Evolutionary conservation across 192 early-diverging fungal species (phyloP), one percentile per base, ranked within the genome.

Genomic region (Nowakowskiella sp.): DNA sequence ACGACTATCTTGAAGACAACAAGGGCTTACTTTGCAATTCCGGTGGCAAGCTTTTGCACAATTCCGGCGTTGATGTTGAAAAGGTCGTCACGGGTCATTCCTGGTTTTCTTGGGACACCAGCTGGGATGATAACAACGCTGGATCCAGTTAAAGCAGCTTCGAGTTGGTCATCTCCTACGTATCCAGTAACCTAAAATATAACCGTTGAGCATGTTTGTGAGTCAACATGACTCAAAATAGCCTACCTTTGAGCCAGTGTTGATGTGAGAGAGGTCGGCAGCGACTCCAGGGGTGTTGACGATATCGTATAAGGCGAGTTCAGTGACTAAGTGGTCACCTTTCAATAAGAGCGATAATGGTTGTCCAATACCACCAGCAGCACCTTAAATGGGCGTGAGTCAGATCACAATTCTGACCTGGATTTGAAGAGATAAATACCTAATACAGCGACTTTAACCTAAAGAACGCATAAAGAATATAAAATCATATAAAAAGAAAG

Each of bases 11-110:
- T 39, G 13, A 39, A 10, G 10, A 13, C 13, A 23, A 47, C 39
- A 13, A 47, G 34, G 10, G 8, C 65, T 45, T 55, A 81, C 80
- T 81, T 80, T 42, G 80, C 78, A 49, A 64, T 60, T 34, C 67
- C 75, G 22, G 68, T 67, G 33, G 73, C 77, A 45, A 82, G 62
- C 51, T 51, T 69, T 62, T 72, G 60, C 33, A 81, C 74, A 54
- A 82, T 82, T 32, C 80, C 80, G 34, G 80, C 80, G 61, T 82
- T 82, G 42, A 81, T 82, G 60, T 82, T 82, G 75, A 82, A 82
- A 22, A 82, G 63, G 52, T 82, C 80, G 55, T 82, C 80, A 57
- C 80, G 72, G 45, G 80, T 82, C 80, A 82, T 82, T n/a, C 80
- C 80, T 31, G 80, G 80, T 67, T 82, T 82, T 26, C 80, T 62